These are phyloP conservation scores for Oehlia diaphana DNA, from an alignment of 192 early-diverging fungal genomes.

Conservation along the genomic window DNA sequence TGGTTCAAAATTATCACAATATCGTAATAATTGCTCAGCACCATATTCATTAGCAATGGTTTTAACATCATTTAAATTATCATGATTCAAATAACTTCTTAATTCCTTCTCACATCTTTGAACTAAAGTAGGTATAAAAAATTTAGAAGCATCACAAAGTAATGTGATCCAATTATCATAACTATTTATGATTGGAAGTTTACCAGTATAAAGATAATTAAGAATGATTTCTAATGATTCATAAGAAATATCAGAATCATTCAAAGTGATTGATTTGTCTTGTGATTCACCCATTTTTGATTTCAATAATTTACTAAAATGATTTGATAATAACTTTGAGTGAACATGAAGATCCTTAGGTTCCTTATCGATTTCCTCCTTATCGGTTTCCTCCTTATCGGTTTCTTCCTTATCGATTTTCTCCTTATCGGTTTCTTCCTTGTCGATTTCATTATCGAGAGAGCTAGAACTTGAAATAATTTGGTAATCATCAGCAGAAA, in stretches of 20 bases:
- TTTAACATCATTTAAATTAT: not conserved
- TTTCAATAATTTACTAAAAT: not conserved
- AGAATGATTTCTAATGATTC: not conserved
- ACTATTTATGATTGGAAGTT: not conserved
- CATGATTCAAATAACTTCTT: not conserved
- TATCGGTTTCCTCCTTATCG: no score
- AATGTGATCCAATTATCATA: not conserved
- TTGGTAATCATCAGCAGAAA: not conserved
- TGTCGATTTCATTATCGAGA: no score
- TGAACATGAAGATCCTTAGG: not conserved
- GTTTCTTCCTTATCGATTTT: not conserved
- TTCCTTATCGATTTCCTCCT: not conserved
- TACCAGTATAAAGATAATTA: slow-evolving; percentile 2
- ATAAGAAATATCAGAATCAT: not conserved
- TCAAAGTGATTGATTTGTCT: not conserved
- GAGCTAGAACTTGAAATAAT: no score
- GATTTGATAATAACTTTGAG: not conserved
- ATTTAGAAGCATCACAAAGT: not conserved
- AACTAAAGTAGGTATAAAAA: slow-evolving; percentile 1
- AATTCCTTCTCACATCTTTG: slow-evolving; percentile 7
- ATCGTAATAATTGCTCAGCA: not conserved
- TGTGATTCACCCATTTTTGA: slow-evolving; percentile 1
- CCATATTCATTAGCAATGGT: not conserved
- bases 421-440: no score
- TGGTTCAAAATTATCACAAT: not conserved